Evolutionary conservation across 73 alveolate species (phyloP).

Genomic region (Paramecium primaurelia): DNA sequence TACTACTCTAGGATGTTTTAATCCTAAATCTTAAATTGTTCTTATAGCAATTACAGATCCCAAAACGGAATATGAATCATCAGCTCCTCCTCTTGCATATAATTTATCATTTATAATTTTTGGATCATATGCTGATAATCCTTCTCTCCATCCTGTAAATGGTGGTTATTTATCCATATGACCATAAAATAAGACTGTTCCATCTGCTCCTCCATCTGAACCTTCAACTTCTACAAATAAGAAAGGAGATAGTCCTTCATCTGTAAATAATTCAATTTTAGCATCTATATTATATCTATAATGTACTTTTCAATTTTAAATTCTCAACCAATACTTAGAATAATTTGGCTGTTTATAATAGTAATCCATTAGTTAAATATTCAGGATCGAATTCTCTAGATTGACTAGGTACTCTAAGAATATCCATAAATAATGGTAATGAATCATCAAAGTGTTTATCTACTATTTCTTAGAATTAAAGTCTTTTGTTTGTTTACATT

Average conservation of each 20-base stretch:
- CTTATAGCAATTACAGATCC: slow-evolving; percentile 82
- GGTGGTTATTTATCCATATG: slow-evolving; percentile 86
- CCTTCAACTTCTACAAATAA: slow-evolving; percentile 59
- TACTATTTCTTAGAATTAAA: background rate
- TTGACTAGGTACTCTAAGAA: slow-evolving; percentile 15
- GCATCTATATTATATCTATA: background rate
- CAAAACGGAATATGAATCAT: slow-evolving; percentile 92
- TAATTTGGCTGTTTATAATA: background rate
- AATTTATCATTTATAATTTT: slow-evolving; percentile 73
- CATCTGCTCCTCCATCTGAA: slow-evolving; percentile 12
- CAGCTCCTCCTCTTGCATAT: slow-evolving; percentile 92
- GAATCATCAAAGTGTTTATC: background rate
- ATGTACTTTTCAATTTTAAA: background rate
- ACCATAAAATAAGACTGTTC: slow-evolving; percentile 77
- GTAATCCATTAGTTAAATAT: slow-evolving; percentile 26
- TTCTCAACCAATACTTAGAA: background rate
- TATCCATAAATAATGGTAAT: slow-evolving; percentile 1
- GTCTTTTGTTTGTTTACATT: background rate
- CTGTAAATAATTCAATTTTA: slow-evolving; percentile 20
- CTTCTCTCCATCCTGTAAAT: slow-evolving; percentile 80
- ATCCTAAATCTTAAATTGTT: slow-evolving; percentile 67
- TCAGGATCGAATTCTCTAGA: slow-evolving; percentile 40
- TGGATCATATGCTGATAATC: slow-evolving; percentile 73
- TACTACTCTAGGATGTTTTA: slow-evolving; percentile 84
- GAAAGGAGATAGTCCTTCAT: slow-evolving; percentile 62